Evolutionary conservation across 768 basidiomycete species (phyloP).

Genomic region (Serendipita vermifera): DNA sequence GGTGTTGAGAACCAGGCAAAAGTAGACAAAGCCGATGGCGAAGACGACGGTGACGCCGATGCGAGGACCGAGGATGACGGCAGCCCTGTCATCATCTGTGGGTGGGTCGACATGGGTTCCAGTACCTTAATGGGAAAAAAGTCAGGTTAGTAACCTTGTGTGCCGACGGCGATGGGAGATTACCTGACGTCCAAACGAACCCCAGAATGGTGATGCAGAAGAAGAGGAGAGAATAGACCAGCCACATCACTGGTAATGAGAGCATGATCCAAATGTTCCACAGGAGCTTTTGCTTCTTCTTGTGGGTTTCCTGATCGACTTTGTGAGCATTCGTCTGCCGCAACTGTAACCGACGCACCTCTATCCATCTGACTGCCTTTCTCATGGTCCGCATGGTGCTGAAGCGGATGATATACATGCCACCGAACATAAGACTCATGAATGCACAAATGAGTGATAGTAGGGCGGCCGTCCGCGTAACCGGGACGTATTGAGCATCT

Average conservation of each 20-base stretch:
- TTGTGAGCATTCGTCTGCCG: background rate
- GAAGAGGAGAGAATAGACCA: slow-evolving; percentile 61
- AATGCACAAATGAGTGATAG: slow-evolving; percentile 53
- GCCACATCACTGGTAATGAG: slow-evolving; percentile 55
- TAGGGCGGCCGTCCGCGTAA: slow-evolving; percentile 49
- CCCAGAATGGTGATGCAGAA: slow-evolving; percentile 51
- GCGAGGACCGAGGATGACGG: slow-evolving; percentile 39
- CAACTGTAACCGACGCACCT: slow-evolving; percentile 31
- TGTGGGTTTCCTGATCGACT: slow-evolving; percentile 41
- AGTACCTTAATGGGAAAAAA: background rate
- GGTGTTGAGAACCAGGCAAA: slow-evolving; percentile 47
- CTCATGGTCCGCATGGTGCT: slow-evolving; percentile 60
- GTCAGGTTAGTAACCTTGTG: background rate
- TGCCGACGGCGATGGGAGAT: slow-evolving; percentile 20
- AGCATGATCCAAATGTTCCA: slow-evolving; percentile 64
- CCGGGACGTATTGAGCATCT: slow-evolving; percentile 41
- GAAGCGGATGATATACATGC: slow-evolving; percentile 60
- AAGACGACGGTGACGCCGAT: slow-evolving; percentile 43
- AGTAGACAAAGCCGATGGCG: slow-evolving; percentile 46
- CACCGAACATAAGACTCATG: slow-evolving; percentile 61
- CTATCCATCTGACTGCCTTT: slow-evolving; percentile 58
- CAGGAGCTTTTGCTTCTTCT: slow-evolving; percentile 32
- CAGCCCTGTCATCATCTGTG: slow-evolving; percentile 23
- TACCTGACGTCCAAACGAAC: slow-evolving; percentile 52
- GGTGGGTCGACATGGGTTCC: background rate